Evolutionary conservation across 768 basidiomycete genomes (phyloP).

Genomic region (Kwoniella europaea): DNA sequence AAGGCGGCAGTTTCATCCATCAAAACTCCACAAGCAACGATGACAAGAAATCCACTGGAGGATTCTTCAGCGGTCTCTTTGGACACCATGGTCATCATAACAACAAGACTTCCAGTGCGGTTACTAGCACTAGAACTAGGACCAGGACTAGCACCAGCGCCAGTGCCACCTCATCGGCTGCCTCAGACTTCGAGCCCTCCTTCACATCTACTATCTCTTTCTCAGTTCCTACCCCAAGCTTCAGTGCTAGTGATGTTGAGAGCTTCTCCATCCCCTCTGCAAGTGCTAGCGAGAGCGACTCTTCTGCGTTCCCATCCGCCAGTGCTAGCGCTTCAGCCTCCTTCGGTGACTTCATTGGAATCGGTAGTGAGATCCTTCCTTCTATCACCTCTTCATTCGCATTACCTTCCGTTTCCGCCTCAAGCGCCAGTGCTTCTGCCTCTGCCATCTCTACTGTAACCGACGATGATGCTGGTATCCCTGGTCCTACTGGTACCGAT

Average conservation of each 20-base stretch:
- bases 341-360: background rate
- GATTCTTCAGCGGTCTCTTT: background rate
- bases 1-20: background rate
- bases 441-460: background rate
- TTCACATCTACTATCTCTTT: background rate
- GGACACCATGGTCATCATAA: background rate
- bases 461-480: background rate
- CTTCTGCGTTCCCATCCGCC: background rate
- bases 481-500: background rate
- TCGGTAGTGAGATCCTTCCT: background rate
- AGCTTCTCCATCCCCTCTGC: background rate
- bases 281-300: background rate
- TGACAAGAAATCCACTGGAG: background rate
- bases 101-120: background rate
- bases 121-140: background rate
- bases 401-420: background rate
- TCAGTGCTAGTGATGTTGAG: background rate
- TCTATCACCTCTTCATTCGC: background rate
- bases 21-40: too few relatives aligned
- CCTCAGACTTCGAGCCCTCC: background rate
- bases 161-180: background rate
- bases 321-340: conserved; percentile 2
- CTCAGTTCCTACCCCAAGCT: background rate
- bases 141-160: background rate
- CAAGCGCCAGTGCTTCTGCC: background rate